Conservation (phyloP, 495 filamentous ascomycete genomes). For the Aspergillus biplanus region DNA sequence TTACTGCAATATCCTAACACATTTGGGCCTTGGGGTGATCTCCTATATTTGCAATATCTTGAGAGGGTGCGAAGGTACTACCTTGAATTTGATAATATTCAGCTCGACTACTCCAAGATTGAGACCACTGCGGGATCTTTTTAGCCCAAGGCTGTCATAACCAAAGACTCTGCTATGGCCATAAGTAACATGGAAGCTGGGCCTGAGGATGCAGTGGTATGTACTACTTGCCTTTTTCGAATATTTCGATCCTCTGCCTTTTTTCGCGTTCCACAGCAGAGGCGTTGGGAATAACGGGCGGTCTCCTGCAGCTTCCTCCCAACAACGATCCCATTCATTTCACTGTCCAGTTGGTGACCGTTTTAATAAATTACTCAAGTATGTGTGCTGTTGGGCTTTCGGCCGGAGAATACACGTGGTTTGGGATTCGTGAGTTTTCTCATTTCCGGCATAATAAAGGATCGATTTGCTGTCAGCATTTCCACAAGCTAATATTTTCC, state of each 20-base stretch:
- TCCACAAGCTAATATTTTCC: constrained; percentile 10
- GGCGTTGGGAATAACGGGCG: constrained; percentile 44
- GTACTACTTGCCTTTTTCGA: constrained; percentile 15
- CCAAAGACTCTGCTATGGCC: neutral
- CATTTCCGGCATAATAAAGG: constrained; percentile 8
- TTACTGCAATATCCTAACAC: too few relatives aligned
- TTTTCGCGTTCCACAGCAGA: constrained; percentile 43
- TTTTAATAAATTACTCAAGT: constrained; percentile 1
- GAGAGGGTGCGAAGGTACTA: too few relatives aligned
- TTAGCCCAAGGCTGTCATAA: neutral
- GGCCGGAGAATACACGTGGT: constrained; percentile 31
- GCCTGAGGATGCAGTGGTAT: neutral
- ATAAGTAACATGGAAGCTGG: neutral
- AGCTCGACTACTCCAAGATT: too few relatives aligned
- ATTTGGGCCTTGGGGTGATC: too few relatives aligned
- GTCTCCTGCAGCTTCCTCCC: constrained; percentile 39
- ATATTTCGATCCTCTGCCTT: constrained; percentile 14
- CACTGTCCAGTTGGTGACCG: constrained; percentile 7
- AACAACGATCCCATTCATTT: constrained; percentile 15
- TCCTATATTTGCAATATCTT: too few relatives aligned
- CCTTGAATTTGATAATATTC: too few relatives aligned
- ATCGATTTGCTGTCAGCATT: constrained; percentile 12
- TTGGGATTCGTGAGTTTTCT: constrained; percentile 4
- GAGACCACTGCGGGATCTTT: neutral
- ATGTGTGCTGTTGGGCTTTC: neutral